Evolutionary conservation across 768 basidiomycete species (phyloP).

Genomic region (Vararia minispora): DNA sequence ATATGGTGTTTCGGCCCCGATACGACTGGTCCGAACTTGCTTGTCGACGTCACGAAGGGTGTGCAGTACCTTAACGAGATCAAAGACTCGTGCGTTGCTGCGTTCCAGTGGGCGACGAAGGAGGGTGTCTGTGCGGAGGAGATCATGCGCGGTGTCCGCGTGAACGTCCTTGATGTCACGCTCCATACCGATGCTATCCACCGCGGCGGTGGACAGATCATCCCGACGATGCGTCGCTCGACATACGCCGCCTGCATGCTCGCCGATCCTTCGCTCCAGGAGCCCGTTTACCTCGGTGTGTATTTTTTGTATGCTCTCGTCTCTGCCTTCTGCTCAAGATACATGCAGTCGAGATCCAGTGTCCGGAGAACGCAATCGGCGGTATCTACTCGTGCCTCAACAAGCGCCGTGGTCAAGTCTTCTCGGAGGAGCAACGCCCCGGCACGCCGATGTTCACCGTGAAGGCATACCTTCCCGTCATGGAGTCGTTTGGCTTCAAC

Average conservation of each 20-base stretch:
- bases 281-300: conserved; percentile 88
- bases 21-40: conserved; percentile 90
- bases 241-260: conserved; percentile 94
- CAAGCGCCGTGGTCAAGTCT: conserved; percentile 97
- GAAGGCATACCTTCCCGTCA: conserved; percentile 91
- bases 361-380: conserved; percentile 94
- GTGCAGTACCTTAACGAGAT: conserved; percentile 99
- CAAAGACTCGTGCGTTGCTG: conserved; percentile 98
- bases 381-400: conserved; percentile 93
- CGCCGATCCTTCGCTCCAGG: conserved; percentile 85
- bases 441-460: conserved; percentile 99
- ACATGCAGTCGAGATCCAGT: conserved; percentile 84
- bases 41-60: conserved; percentile 98
- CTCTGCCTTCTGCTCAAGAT: background rate
- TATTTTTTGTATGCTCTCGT: conserved; percentile 1
- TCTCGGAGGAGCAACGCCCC: conserved; percentile 91
- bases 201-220: conserved; percentile 97
- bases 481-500: conserved; percentile 96
- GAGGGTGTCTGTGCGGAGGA: conserved; percentile 96
- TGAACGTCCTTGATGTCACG: conserved; percentile 94
- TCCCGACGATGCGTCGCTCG: conserved; percentile 93
- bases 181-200: conserved; percentile 98
- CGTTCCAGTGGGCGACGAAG: conserved; percentile 99
- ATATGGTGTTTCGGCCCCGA: conserved; percentile 99
- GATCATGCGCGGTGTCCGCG: conserved; percentile 96